Conservation (phyloP, 805 yeast genomes). For the Pichia cabralensis region DNA sequence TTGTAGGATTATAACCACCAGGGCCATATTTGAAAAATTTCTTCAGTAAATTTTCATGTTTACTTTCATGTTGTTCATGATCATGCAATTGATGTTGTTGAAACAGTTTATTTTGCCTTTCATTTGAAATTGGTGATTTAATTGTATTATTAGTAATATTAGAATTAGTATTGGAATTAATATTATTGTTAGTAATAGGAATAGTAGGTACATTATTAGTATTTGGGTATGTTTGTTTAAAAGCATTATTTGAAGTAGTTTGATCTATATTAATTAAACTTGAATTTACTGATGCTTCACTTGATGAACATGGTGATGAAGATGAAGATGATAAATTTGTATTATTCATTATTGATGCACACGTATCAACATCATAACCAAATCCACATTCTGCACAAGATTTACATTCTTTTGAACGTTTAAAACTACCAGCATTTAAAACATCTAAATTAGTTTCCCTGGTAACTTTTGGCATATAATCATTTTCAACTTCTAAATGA, state of each 20-base stretch:
- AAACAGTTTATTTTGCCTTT: too few species aligned
- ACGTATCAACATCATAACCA: conserved; percentile 10
- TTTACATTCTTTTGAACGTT: conserved; percentile 17
- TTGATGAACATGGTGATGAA: background rate
- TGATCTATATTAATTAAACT: conserved; percentile 6
- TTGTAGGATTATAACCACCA: conserved; percentile 6
- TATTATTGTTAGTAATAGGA: too few species aligned
- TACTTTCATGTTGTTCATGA: background rate
- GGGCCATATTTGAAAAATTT: conserved; percentile 9
- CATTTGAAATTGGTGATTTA: too few species aligned
- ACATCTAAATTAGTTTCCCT: conserved; percentile 6
- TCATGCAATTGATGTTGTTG: background rate
- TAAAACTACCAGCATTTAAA: background rate
- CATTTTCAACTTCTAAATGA: conserved; percentile 20
- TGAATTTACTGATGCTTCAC: background rate
- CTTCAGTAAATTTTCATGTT: conserved; percentile 7
- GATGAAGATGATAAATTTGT: background rate
- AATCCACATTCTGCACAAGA: conserved; percentile 22
- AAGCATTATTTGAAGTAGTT: too few species aligned
- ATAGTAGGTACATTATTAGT: too few species aligned
- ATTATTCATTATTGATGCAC: conserved; percentile 1
- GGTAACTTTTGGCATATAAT: conserved; percentile 21
- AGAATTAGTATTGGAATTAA: too few species aligned
- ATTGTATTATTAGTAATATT: too few species aligned
- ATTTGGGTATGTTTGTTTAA: too few species aligned